Percentiles rank a stretch among this genome's conserved stretches.
Conservation (phyloP, 202 grass and related monocot genomes). For the Alloteropsis angusta region DNA sequence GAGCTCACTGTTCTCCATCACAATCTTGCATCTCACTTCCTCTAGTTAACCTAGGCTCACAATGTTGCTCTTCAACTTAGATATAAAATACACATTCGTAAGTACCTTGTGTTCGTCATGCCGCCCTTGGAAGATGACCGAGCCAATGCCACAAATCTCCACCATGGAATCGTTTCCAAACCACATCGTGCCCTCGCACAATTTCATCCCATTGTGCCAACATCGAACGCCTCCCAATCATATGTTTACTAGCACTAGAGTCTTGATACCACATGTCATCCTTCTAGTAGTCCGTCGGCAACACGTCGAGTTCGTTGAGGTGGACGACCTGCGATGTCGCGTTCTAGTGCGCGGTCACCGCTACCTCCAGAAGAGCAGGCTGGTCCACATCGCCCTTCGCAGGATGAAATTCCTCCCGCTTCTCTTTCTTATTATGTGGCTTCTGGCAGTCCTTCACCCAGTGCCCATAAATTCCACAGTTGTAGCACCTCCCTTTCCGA, state of each 20-base stretch:
- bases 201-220: background rate
- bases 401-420: background rate
- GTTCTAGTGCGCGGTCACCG: rapidly evolving
- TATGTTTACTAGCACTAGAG: background rate
- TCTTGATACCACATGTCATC: background rate
- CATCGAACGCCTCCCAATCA: background rate
- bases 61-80: background rate
- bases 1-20: too few relatives aligned
- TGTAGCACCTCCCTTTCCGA: background rate
- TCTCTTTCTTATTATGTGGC: background rate
- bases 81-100: background rate
- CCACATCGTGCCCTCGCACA: background rate
- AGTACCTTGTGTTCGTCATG: background rate
- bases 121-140: background rate
- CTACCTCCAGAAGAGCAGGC: background rate
- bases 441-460: background rate
- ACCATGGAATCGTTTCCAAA: background rate
- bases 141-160: background rate
- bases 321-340: background rate
- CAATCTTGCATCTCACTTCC: too few relatives aligned
- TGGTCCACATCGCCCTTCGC: too few relatives aligned
- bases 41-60: background rate
- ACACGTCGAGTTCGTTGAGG: background rate
- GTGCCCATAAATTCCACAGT: background rate
- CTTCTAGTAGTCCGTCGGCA: too few relatives aligned